Evolutionary conservation across 257 asterid genomes (phyloP), one percentile per base, ranked within the genome.

Genomic region (Anisodus tanguticus): DNA sequence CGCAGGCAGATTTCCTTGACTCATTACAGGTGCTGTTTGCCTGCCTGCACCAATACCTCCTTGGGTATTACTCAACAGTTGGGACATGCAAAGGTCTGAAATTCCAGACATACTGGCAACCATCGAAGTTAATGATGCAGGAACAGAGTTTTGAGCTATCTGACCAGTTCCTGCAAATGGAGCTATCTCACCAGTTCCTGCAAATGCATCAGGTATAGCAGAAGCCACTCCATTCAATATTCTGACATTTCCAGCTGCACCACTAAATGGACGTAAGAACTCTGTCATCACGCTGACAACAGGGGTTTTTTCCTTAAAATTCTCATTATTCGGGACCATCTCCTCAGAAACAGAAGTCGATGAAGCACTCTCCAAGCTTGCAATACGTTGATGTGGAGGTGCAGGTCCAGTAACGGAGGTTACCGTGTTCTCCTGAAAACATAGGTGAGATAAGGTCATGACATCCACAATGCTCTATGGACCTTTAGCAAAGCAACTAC

Each of bases 181-280:
- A 87, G 85, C 76, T 15, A 97, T 82, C 60, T 90, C 95, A 3
- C 84, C 91, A 82, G 83, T 86, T 70, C 91, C 92, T 22, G 95
- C 81, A 54, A 90, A 71, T 58, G 91, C 90, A 80, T 98, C 89
- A 85, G 96, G 94, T 57, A 89, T 86, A 15, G 98, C 91, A 37
- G 98, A 89, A 43, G 91, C 64, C 92, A 92, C 87, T 82, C 98
- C 99, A 82, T 96, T 96, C 88, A 94, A 86, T 58, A 96, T 93
- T 85, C 92, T 90, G 88, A 91, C 93, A 80, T 90, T 95, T 62
- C 97, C 98, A 49, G 97, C 94, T 17, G 99, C 93, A 55, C 89
- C 88, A 43, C 92, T 90, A 83, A 59, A 88, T 80, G 98, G 97
- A 55, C 95, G 93, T 85, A 87, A 82, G 54, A 94, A 76, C 68